Evolutionary conservation across 2,329 filamentous ascomycete genomes (phyloP), one percentile per base, ranked within the genome.

Genomic region (Diaporthe sp.): DNA sequence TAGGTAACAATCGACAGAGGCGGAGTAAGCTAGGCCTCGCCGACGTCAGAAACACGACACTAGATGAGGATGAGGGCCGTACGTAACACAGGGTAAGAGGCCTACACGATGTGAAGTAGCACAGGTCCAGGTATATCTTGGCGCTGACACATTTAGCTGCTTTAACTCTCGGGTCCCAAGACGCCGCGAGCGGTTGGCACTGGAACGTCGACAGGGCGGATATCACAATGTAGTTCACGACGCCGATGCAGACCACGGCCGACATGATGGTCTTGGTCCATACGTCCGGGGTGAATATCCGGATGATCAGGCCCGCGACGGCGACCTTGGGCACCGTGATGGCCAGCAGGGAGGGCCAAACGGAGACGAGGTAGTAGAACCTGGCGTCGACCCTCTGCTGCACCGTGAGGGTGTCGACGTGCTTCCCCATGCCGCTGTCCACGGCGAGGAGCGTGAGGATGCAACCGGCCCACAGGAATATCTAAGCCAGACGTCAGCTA

Each of bases 271-370:
- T 44, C 44, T 51, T 68, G 2, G 62, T 53, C 62, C 62, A 68
- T n/a, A 28, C 13, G 4, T 53, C 46, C 0, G 62, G 62, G 1
- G 62, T 68, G 22, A 68, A 68, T 10, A 68, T 53, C 6, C 62
- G 19, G 62, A 53, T 53, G 22, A 68, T 68, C 19, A 68, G 44
- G 6, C 62, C 62, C 22, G 62, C 62, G 62, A 68, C 62, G 62
- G 62, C 62, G 31, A 37, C 31, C 13, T 68, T 68, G 5, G 62
- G 62, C 46, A 68, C 62, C 22, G 62, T 53, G 28, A 68, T 68
- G 13, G 62, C 62, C 19, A 68, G 31, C 44, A 68, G 31, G 2
- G 46, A 31, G 3, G 62, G 62, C 62, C 62, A 68, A 7, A 68
- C 31, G 7, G 62, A 68, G 31, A 53, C 13, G 28, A 53, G 44